Conservation (phyloP, 139 green algal species). For the Chlamydomonas sp. region DNA sequence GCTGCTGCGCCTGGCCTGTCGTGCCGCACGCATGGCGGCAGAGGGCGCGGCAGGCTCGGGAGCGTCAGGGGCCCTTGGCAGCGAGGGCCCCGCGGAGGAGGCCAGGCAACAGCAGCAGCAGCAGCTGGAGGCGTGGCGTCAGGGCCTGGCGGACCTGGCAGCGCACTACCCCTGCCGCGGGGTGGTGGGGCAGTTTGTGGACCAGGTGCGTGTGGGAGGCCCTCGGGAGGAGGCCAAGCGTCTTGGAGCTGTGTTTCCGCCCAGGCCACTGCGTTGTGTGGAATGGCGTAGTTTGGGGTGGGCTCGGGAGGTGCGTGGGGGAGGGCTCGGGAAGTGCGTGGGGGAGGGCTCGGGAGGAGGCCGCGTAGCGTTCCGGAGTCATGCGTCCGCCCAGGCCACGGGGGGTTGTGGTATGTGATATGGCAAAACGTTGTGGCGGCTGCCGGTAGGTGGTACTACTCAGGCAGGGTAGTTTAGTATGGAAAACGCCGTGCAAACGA, state of each 20-base stretch:
- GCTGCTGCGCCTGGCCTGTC: background rate
- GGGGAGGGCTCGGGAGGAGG: background rate
- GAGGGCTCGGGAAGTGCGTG: background rate
- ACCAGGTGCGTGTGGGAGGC: conserved; percentile 13
- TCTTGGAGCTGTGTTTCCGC: too few relatives aligned
- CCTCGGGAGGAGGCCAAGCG: background rate
- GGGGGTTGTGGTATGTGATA: background rate
- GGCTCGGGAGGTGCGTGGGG: background rate
- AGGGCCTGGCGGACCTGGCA: conserved; percentile 3
- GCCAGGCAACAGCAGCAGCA: background rate
- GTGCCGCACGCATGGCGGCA: background rate
- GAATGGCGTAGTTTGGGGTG: too few relatives aligned
- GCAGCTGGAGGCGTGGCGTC: background rate
- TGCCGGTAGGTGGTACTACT: background rate
- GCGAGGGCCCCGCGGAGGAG: background rate
- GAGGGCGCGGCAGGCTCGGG: background rate
- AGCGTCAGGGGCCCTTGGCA: background rate
- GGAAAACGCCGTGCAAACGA: too few relatives aligned
- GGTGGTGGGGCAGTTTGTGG: conserved; percentile 30
- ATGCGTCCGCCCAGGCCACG: too few relatives aligned
- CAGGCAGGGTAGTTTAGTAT: too few relatives aligned
- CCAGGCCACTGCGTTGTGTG: too few relatives aligned
- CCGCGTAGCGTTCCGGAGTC: too few relatives aligned
- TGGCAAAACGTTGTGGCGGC: background rate
- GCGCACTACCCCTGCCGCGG: background rate